Percentiles rank a stretch among this genome's conserved stretches.
Evolutionary conservation across 768 basidiomycete genomes (phyloP).

Genomic region (Bullera alba): DNA sequence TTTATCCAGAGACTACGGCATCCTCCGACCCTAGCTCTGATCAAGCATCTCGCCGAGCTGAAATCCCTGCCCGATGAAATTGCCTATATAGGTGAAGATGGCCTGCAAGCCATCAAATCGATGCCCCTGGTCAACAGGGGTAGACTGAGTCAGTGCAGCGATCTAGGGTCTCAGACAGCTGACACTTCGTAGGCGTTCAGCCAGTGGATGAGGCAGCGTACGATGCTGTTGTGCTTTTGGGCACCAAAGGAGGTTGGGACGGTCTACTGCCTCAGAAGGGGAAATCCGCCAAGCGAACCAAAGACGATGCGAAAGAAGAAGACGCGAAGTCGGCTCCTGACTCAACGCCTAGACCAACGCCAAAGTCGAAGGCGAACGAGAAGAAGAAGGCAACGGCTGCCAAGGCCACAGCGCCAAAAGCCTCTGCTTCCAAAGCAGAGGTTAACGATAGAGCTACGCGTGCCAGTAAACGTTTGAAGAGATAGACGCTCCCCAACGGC

Average conservation of each 20-base stretch:
- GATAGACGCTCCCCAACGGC: too few species aligned
- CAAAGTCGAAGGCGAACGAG: too few species aligned
- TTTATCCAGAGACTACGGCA: slow-evolving; percentile 61
- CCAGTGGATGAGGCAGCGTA: slow-evolving; percentile 63
- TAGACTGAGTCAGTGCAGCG: slow-evolving; percentile 55
- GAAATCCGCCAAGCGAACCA: neutral
- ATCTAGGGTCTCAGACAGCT: neutral
- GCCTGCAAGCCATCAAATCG: slow-evolving; percentile 52
- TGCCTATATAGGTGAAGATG: slow-evolving; percentile 62
- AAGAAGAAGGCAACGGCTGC: too few species aligned
- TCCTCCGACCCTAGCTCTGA: slow-evolving; percentile 70
- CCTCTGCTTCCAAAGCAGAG: too few species aligned
- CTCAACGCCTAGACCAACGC: too few species aligned
- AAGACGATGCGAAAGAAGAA: neutral
- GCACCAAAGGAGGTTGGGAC: slow-evolving; percentile 74
- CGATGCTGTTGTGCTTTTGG: slow-evolving; percentile 57
- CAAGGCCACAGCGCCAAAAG: too few species aligned
- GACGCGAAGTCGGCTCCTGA: too few species aligned
- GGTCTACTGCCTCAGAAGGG: slow-evolving; percentile 9
- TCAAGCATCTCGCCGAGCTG: slow-evolving; percentile 59
- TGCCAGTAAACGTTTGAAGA: too few species aligned
- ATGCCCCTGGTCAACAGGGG: slow-evolving; percentile 78
- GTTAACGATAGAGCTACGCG: too few species aligned
- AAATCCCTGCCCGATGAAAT: slow-evolving; percentile 53
- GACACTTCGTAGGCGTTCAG: slow-evolving; percentile 55